phyloP scores from a whole-genome alignment of 352 stramenopile species.

The Globisporangium echinulatum region DNA sequence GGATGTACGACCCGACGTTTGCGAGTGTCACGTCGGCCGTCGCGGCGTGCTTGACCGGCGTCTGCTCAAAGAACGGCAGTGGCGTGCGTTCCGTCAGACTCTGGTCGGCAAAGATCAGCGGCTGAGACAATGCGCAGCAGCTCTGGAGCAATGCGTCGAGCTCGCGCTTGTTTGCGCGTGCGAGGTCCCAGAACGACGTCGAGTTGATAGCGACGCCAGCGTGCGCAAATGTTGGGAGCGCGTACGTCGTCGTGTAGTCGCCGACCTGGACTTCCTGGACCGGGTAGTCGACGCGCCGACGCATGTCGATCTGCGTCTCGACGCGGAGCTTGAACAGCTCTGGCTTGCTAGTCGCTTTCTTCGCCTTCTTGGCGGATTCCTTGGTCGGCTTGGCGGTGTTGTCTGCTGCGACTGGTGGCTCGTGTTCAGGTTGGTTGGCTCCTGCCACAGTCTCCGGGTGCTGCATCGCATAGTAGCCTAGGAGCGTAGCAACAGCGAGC shows the following conservation, averaged over 20 bases:
- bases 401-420: not conserved
- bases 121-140: slow-evolving; percentile 10
- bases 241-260: slow-evolving; percentile 22
- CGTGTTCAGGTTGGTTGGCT: slow-evolving; percentile 3
- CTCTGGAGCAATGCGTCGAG: slow-evolving; percentile 14
- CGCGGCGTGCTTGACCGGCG: slow-evolving; percentile 4
- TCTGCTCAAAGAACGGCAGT: slow-evolving; percentile 2
- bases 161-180: slow-evolving; percentile 25
- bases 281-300: slow-evolving; percentile 23
- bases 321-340: slow-evolving; percentile 33
- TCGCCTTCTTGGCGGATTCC: not conserved
- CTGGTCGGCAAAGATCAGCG: slow-evolving; percentile 12
- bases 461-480: slow-evolving; percentile 9
- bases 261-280: slow-evolving; percentile 28
- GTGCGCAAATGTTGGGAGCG: slow-evolving; percentile 14
- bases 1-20: slow-evolving; percentile 9
- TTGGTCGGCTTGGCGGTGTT: not conserved
- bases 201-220: slow-evolving; percentile 21
- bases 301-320: slow-evolving; percentile 41
- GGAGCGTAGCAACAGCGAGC: slow-evolving; percentile 2
- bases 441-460: not conserved
- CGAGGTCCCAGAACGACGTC: slow-evolving; percentile 38
- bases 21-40: slow-evolving; percentile 9
- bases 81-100: not conserved
- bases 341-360: not conserved